These are phyloP conservation scores for Dactylellina leptospora DNA, from an alignment of 2,329 filamentous ascomycete genomes.

Conservation along the genomic window DNA sequence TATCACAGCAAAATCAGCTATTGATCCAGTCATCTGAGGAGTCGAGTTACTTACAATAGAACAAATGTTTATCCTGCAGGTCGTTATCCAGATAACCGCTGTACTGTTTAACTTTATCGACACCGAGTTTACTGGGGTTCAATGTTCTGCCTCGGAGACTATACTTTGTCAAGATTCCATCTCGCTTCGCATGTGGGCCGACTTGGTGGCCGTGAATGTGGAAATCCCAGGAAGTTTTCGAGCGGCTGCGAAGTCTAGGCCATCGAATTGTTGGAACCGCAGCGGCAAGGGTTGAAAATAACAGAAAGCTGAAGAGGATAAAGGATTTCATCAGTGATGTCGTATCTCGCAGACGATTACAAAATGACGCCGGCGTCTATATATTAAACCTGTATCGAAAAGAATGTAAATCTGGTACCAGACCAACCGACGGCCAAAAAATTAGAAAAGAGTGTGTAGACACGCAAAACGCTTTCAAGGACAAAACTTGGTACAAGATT, in stretches of 20 bases:
- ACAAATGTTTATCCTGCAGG: slow-evolving; percentile 92
- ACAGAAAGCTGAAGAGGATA: background rate
- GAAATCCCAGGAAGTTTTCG: slow-evolving; percentile 88
- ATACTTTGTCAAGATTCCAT: slow-evolving; percentile 84
- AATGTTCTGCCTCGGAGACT: slow-evolving; percentile 84
- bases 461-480: no score
- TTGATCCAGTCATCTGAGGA: background rate
- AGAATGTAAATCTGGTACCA: no score
- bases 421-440: background rate
- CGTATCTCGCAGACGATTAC: no score
- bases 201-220: slow-evolving; percentile 85
- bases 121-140: slow-evolving; percentile 75
- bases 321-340: slow-evolving; percentile 7
- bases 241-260: slow-evolving; percentile 67
- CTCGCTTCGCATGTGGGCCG: slow-evolving; percentile 81
- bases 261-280: background rate
- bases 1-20: slow-evolving; percentile 51
- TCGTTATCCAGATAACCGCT: slow-evolving; percentile 97
- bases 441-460: no score
- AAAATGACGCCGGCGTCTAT: slow-evolving; percentile 9
- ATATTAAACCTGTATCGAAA: no score
- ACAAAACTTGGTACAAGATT: no score
- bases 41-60: slow-evolving; percentile 97
- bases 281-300: background rate
- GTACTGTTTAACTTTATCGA: slow-evolving; percentile 95